Base-by-base conservation (phyloP, 129 eudicot genomes). In the Chrysanthemum makinoi region DNA sequence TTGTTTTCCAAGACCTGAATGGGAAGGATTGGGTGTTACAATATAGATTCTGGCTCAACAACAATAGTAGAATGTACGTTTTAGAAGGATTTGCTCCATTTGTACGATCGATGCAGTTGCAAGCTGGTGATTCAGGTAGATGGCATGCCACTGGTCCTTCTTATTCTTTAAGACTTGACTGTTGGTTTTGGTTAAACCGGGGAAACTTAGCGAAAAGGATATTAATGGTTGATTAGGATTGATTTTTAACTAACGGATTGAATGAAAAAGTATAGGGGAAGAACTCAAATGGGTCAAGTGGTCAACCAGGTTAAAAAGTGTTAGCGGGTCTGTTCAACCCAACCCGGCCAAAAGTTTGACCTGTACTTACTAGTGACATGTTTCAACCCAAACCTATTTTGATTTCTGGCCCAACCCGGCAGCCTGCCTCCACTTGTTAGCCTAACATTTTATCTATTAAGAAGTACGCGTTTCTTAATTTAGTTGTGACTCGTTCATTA, bases 31-130 rank as follows among this genome's bases (percentile, higher is more conserved):
- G 99, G 99, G 77, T 81, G 24, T 84, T 94, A 68, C 99, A 90
- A 26, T 94, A 84, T 68, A 83, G 99, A 62, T 94, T 80, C 57
- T 90, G 99, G 99, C 86, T 94, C 20, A 94, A 94, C 68, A 86
- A 90, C 66, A 84, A 84, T 72, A 94, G 99, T 81, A 86, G 91
- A 73, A 87, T 94, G 99, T 94, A 94, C 74, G 96, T 94, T 53
- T 78, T 94, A 75, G 99, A 94, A 86, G 99, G 99, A 57, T 87
- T 94, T 13, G 86, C 94, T 76, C 91, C 97, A 71, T 90, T 89
- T 50, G 84, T 94, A 79, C 96, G 90, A 66, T 86, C 97, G 6
- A 87, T 94, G 99, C 90, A 90, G 76, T 84, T 94, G 83, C 86
- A 81, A 82, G 99, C 97, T 65, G 99, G 99, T 18, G 99, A 94